Evolutionary conservation across 345 rosid genomes (phyloP), one percentile per base, ranked within the genome.

Genomic region (Trapa bicornis): DNA sequence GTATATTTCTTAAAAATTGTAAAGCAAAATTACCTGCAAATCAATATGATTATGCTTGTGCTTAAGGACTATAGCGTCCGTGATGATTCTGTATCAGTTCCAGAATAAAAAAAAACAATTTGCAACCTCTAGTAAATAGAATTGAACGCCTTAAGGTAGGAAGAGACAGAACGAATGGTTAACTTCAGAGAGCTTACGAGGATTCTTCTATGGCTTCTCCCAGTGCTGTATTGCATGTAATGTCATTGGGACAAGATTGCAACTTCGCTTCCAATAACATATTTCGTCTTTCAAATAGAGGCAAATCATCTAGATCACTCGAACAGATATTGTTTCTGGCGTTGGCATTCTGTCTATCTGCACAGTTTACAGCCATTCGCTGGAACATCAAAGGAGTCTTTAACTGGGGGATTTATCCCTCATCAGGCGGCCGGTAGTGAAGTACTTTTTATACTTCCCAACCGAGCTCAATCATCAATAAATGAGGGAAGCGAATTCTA

Each of bases 361-460:
- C 43, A 41, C 43, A 41, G 7, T 8, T 41, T 3, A 41, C 1
- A 41, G 43, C 43, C 4, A 41, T 41, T 41, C 1, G 7, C 0
- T 41, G 38, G 14, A 22, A 65, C 47, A 65, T 47, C 56, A 45
- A 14, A 43, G 68, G 37, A 65, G 68, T n/a, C 50, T 22, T 65
- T n/a, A 3, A 65, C 3, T 33, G 53, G 16, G 53, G 53, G 16
- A 1, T 47, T 17, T 15, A 47, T 47, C 16, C 53, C 14, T 12
- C 16, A 10, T 47, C 53, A 12, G 16, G 53, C 53, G 16, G 53
- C 16, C 53, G 1, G 16, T 47, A 15, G 16, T 15, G 3, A 15
- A 2, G 53, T 47, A 15, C 14, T 2, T 4, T 10, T 47, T 15
- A 47, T 47, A 2, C 52, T 47, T 47, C 29, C 29, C 29, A 22